Base-by-base conservation (phyloP, 805 yeast genomes). In the Metschnikowia baotianmanensis region DNA sequence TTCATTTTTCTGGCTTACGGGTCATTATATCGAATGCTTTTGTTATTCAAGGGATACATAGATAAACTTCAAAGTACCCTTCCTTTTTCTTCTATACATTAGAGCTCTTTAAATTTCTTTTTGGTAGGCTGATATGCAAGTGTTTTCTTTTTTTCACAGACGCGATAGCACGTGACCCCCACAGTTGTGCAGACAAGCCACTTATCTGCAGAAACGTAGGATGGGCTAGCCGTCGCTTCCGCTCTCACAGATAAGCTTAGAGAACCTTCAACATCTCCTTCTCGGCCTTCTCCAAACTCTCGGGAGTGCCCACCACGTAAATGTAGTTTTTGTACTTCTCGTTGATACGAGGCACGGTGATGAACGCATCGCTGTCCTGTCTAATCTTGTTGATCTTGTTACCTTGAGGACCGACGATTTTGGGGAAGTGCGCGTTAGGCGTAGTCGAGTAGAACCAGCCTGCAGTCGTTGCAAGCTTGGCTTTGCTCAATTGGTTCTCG, bases 361-460 rank as follows among this genome's bases (percentile, higher is more conserved):
- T 76, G 42, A 76, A 71, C 27, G 83, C 71, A 15, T 76, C 78
- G 16, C 84, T 69, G 43, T 72, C 66, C 20, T 67, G 66, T 67
- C 93, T 80, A 44, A 86, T 72, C 48, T 66, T 65, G 53, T 74
- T 78, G 56, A 87, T 70, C 46, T 76, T 79, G 25, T 80, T 63
- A 34, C 96, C 96, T 51, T 78, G 82, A 12, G 87, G 80, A 7
- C 96, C 96, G 48, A 88, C 77, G 38, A 87, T 69, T 58, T 72
- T 76, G 43, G 83, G 75, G 61, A 84, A 83, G 29, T 46, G 51
- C 20, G 63, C 56, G 11, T 78, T 63, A 20, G 71, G 61, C 42
- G 77, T 71, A 30, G 76, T 62, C 28, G 78, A 63, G 74, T 83
- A 83, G 45, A 84, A 63, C 76, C 78, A 86, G 11, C 82, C 93